Conservation (phyloP, 176 grass and related monocot genomes). For the Poa pratensis region DNA sequence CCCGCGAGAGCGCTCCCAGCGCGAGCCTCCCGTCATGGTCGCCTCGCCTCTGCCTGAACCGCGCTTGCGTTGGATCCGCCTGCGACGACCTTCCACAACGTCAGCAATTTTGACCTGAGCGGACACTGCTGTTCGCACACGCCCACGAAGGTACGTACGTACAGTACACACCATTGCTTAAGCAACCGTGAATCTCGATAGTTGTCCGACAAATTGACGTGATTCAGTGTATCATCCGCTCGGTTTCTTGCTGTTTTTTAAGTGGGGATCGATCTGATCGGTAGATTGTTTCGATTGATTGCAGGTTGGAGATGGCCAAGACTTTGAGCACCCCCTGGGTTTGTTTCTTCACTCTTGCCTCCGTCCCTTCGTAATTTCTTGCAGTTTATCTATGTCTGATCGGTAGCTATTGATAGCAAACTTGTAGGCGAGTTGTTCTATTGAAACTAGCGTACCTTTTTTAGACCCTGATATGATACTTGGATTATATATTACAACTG, state of each 20-base stretch:
- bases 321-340: conserved; percentile 56
- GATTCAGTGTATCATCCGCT: not conserved
- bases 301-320: conserved; percentile 62
- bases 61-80: too few species aligned
- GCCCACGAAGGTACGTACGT: too few species aligned
- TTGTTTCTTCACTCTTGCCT: not conserved
- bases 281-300: conserved; percentile 1
- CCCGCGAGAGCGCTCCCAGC: too few species aligned
- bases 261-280: conserved; percentile 23
- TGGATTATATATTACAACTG: not conserved
- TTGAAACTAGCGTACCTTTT: not conserved
- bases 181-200: too few species aligned
- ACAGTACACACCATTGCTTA: too few species aligned
- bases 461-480: not conserved
- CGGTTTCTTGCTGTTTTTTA: not conserved
- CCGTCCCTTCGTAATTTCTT: not conserved
- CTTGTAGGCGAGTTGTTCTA: not conserved
- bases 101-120: too few species aligned
- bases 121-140: too few species aligned
- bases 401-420: not conserved
- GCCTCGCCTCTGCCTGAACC: too few species aligned
- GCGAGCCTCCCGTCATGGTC: too few species aligned
- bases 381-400: not conserved
- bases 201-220: too few species aligned
- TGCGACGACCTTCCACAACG: too few species aligned